Conservation (phyloP, 768 basidiomycete genomes). For the Termitomyces sp. region DNA sequence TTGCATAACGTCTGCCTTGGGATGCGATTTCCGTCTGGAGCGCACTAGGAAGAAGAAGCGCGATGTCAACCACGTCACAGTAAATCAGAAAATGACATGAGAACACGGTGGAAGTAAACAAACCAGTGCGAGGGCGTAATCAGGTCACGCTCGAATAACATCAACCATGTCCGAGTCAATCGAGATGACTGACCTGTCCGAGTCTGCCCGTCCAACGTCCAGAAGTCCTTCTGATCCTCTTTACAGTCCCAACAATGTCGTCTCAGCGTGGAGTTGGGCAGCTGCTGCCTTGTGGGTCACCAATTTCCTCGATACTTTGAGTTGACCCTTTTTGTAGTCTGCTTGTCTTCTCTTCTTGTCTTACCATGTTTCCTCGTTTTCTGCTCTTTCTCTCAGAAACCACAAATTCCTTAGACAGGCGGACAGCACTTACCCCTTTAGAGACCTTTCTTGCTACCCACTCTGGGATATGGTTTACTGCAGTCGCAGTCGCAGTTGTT, state of each 20-base stretch:
- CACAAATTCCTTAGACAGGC: conserved; percentile 26
- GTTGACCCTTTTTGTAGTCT: conserved; percentile 13
- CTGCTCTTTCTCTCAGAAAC: conserved; percentile 62
- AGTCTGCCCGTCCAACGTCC: neutral
- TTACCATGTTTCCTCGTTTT: conserved; percentile 54
- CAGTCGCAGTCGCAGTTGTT: conserved; percentile 49
- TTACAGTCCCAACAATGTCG: conserved; percentile 4
- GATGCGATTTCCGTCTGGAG: neutral
- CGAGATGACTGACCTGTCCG: conserved; percentile 12
- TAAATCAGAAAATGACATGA: neutral
- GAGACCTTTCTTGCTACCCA: conserved; percentile 68
- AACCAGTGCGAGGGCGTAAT: neutral
- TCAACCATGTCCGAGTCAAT: conserved; percentile 10
- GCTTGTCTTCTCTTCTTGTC: conserved; percentile 17
- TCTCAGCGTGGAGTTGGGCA: conserved; percentile 25
- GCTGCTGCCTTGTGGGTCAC: conserved; percentile 22
- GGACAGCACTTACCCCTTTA: conserved; percentile 47
- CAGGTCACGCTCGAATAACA: neutral
- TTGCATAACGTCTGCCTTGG: neutral
- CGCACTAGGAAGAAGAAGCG: neutral
- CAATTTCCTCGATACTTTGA: neutral
- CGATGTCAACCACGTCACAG: neutral
- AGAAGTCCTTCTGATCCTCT: neutral
- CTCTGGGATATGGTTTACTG: conserved; percentile 54
- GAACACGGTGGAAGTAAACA: neutral